Conservation (phyloP, 2,329 filamentous ascomycete species). For the Biscogniauxia sp. region DNA sequence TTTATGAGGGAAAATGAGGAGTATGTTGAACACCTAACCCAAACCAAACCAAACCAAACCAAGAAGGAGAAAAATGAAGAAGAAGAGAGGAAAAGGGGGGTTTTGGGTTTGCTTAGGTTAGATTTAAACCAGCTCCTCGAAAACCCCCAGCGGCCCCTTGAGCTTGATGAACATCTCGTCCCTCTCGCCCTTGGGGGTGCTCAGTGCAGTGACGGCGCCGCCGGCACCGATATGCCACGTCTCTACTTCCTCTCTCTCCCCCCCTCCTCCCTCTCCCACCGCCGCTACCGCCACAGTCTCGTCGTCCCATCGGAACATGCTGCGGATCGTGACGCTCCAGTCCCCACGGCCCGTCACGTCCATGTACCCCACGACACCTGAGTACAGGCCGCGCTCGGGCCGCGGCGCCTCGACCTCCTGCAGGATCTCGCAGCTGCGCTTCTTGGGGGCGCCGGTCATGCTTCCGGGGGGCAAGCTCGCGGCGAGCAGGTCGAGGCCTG, state of each 20-base stretch:
- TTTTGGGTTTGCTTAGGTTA: slow-evolving; percentile 13
- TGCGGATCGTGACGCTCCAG: slow-evolving; percentile 89
- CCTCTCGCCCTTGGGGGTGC: slow-evolving; percentile 75
- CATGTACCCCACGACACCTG: slow-evolving; percentile 86
- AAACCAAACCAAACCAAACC: too few species aligned
- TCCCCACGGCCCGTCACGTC: slow-evolving; percentile 82
- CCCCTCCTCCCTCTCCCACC: slow-evolving; percentile 29
- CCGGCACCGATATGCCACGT: slow-evolving; percentile 85
- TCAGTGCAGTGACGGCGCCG: slow-evolving; percentile 84
- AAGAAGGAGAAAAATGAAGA: background rate
- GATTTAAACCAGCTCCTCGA: slow-evolving; percentile 32
- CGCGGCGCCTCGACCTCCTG: slow-evolving; percentile 58
- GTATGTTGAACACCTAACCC: too few species aligned
- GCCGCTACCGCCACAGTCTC: slow-evolving; percentile 40
- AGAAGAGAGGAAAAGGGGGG: background rate
- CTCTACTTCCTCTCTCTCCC: slow-evolving; percentile 42
- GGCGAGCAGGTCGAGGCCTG: slow-evolving; percentile 73
- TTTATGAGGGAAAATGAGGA: too few species aligned
- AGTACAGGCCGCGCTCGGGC: slow-evolving; percentile 72
- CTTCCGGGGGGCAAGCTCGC: slow-evolving; percentile 82
- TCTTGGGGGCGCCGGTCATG: slow-evolving; percentile 97
- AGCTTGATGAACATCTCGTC: slow-evolving; percentile 88
- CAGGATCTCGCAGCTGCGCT: slow-evolving; percentile 83
- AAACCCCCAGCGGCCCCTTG: slow-evolving; percentile 53
- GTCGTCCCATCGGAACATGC: slow-evolving; percentile 70